Evolutionary conservation across 805 yeast species (phyloP).

Genomic region (Yarrowia sp.): DNA sequence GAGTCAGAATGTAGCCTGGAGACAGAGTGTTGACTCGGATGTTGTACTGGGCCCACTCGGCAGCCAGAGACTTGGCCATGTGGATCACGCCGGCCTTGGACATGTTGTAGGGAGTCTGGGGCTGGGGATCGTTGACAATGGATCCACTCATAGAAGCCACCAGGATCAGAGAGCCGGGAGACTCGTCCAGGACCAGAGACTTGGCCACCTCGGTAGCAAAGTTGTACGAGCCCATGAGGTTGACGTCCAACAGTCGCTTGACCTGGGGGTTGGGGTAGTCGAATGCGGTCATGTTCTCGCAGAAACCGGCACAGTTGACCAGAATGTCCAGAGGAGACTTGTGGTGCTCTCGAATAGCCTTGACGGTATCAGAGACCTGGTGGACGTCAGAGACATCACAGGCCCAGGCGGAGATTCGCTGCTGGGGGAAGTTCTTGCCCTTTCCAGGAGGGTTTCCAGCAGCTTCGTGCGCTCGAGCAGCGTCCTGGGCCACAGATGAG

Average conservation of each 20-base stretch:
- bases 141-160: constrained; percentile 91
- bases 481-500: constrained; percentile 15
- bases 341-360: constrained; percentile 62
- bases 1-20: constrained; percentile 83
- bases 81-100: constrained; percentile 88
- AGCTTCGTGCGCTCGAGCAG: constrained; percentile 32
- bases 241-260: constrained; percentile 71
- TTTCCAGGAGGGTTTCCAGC: constrained; percentile 18
- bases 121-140: constrained; percentile 83
- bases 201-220: constrained; percentile 77
- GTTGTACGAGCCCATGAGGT: constrained; percentile 76
- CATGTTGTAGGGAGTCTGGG: constrained; percentile 83
- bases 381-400: constrained; percentile 75
- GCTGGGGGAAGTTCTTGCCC: constrained; percentile 40
- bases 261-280: constrained; percentile 77
- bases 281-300: constrained; percentile 79
- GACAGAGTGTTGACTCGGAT: constrained; percentile 80
- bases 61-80: constrained; percentile 74
- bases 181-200: constrained; percentile 56
- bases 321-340: constrained; percentile 67
- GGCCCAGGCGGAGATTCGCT: constrained; percentile 61
- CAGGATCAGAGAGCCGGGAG: constrained; percentile 74
- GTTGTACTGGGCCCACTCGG: constrained; percentile 81
- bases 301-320: constrained; percentile 84
- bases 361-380: constrained; percentile 63